phyloP scores from a whole-genome alignment of 352 stramenopile species.

The Phytophthora lateralis region DNA sequence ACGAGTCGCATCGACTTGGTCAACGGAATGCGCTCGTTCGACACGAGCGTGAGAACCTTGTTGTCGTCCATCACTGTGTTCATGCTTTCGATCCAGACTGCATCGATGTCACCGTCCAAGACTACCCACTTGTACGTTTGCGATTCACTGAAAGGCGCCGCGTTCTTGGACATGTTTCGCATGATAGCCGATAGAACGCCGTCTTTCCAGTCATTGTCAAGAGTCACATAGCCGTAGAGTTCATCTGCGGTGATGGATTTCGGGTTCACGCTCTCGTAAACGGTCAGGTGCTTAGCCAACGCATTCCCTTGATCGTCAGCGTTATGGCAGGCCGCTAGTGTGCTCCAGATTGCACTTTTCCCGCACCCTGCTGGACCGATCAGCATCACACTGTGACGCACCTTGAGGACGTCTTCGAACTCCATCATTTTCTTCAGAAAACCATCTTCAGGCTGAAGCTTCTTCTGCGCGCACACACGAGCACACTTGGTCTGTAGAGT shows the following conservation, averaged over 20 bases:
- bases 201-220: conserved; percentile 98
- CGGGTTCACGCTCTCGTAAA: conserved; percentile 95
- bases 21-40: conserved; percentile 96
- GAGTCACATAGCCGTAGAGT: conserved; percentile 96
- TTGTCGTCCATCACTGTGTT: conserved; percentile 94
- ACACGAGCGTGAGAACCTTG: conserved; percentile 96
- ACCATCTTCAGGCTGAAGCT: conserved; percentile 93
- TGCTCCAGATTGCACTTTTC: conserved; percentile 97
- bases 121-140: conserved; percentile 93
- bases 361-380: conserved; percentile 94
- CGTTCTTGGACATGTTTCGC: conserved; percentile 96
- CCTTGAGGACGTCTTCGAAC: conserved; percentile 94
- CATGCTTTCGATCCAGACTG: conserved; percentile 95
- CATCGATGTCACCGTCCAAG: conserved; percentile 95
- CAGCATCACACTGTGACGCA: conserved; percentile 96
- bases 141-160: conserved; percentile 80
- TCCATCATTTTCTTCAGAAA: conserved; percentile 97
- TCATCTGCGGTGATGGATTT: conserved; percentile 94
- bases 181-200: conserved; percentile 96
- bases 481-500: conserved; percentile 49
- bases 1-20: conserved; percentile 96
- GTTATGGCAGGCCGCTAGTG: conserved; percentile 88
- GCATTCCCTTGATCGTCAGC: conserved; percentile 52
- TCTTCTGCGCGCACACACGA: conserved; percentile 59
- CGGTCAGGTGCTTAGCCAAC: conserved; percentile 89